These are phyloP conservation scores for Zopfochytrium polystomum DNA, from an alignment of 371 early-diverging fungal genomes.

Conservation along the genomic window DNA sequence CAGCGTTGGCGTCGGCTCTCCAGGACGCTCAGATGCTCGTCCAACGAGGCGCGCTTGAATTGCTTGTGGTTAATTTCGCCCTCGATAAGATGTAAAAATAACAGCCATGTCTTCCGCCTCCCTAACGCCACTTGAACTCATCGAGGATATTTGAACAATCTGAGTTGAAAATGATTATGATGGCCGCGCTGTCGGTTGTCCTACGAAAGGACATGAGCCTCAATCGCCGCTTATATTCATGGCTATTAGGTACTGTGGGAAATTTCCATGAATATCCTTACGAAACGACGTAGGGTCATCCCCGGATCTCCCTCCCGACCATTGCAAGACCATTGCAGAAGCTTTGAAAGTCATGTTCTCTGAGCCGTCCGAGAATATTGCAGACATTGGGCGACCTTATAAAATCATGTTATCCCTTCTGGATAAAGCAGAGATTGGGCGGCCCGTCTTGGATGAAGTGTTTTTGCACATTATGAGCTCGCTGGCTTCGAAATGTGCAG, in stretches of 20 bases:
- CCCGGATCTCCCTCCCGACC: background rate
- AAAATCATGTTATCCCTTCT: conserved; percentile 78
- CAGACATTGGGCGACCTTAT: conserved; percentile 67
- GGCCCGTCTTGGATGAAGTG: conserved; percentile 66
- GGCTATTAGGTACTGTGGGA: conserved; percentile 65
- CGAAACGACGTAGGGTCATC: conserved; percentile 22
- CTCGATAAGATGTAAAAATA: conserved; percentile 57
- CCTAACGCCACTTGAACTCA: conserved; percentile 5
- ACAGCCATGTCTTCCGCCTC: conserved; percentile 5
- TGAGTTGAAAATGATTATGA: conserved; percentile 65
- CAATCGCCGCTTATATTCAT: conserved; percentile 84
- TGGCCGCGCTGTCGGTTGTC: conserved; percentile 73
- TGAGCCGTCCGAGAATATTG: conserved; percentile 41
- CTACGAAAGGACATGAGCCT: conserved; percentile 91
- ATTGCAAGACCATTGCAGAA: conserved; percentile 22
- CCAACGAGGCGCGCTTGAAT: conserved; percentile 78
- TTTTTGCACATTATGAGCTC: conserved; percentile 70
- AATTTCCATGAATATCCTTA: conserved; percentile 2
- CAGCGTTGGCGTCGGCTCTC: conserved; percentile 72
- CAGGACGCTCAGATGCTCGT: conserved; percentile 74
- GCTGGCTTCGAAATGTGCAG: conserved; percentile 52
- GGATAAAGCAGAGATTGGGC: conserved; percentile 83
- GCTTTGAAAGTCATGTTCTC: conserved; percentile 59
- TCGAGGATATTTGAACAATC: conserved; percentile 57
- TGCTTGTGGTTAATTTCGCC: conserved; percentile 76